Conservation (phyloP, 2,329 filamentous ascomycete species). For the Dendrostoma leiphaemia region DNA sequence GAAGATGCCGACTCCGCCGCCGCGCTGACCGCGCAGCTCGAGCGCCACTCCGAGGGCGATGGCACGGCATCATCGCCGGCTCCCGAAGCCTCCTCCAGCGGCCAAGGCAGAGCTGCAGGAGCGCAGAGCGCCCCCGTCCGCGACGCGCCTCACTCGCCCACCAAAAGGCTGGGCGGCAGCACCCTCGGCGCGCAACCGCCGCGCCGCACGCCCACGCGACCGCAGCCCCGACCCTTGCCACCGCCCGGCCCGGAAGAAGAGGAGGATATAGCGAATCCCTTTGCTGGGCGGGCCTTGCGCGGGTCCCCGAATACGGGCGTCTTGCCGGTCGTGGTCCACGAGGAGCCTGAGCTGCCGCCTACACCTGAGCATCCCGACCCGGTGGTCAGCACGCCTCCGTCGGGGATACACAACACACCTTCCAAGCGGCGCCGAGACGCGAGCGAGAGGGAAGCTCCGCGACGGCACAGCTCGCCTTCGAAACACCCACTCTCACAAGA, state of each 20-base stretch:
- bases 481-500: constrained; percentile 37
- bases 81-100: not conserved
- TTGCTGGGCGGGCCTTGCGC: constrained; percentile 34
- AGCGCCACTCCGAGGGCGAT: constrained; percentile 24
- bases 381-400: constrained; percentile 52
- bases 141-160: constrained; percentile 26
- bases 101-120: constrained; percentile 3
- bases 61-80: not conserved
- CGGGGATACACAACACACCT: constrained; percentile 60
- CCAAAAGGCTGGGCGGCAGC: constrained; percentile 28
- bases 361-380: constrained; percentile 53
- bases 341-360: constrained; percentile 64
- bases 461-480: constrained; percentile 42
- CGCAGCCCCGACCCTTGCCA: constrained; percentile 45
- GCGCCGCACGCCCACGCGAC: constrained; percentile 39
- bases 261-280: constrained; percentile 42
- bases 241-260: constrained; percentile 40
- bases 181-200: constrained; percentile 27
- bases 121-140: constrained; percentile 10
- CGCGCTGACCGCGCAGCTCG: constrained; percentile 29
- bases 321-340: constrained; percentile 31
- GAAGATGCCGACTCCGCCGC: constrained; percentile 12
- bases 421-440: constrained; percentile 39
- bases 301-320: constrained; percentile 34
- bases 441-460: constrained; percentile 1